Conservation (phyloP, 2,329 filamentous ascomycete genomes). For the Aspergillus fumigatus region DNA sequence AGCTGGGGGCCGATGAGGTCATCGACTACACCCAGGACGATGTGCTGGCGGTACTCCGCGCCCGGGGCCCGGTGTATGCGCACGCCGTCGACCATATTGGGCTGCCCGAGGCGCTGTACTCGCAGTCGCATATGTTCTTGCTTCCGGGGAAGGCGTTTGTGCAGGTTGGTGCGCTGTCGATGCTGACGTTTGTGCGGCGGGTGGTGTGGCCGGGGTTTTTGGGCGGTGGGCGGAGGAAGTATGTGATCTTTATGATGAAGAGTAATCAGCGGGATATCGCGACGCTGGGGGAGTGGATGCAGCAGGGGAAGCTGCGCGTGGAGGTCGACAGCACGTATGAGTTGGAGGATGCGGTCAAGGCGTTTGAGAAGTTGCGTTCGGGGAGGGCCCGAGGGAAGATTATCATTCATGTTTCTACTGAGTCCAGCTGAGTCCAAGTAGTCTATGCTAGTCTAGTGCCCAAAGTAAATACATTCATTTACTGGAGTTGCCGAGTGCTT, state of each 20-base stretch:
- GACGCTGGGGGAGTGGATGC: slow-evolving; percentile 52
- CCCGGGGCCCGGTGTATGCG: slow-evolving; percentile 47
- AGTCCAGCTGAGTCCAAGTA: not conserved
- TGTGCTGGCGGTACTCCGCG: slow-evolving; percentile 44
- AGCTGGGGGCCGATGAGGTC: slow-evolving; percentile 60
- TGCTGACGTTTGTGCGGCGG: slow-evolving; percentile 31
- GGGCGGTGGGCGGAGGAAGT: slow-evolving; percentile 46
- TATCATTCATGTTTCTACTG: slow-evolving; percentile 39
- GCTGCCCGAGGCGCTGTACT: slow-evolving; percentile 48
- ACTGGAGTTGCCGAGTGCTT: not conserved
- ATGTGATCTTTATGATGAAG: slow-evolving; percentile 31
- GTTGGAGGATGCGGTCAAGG: slow-evolving; percentile 54
- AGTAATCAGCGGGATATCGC: slow-evolving; percentile 43
- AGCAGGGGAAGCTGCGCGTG: slow-evolving; percentile 54
- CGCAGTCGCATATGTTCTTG: slow-evolving; percentile 49
- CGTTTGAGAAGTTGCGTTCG: slow-evolving; percentile 55
- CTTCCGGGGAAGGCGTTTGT: slow-evolving; percentile 48
- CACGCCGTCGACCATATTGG: slow-evolving; percentile 58
- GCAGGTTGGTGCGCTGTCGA: slow-evolving; percentile 45
- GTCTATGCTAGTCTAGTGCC: not conserved
- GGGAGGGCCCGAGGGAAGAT: slow-evolving; percentile 57
- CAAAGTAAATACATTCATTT: not conserved
- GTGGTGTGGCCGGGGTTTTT: slow-evolving; percentile 44
- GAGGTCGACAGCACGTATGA: slow-evolving; percentile 54
- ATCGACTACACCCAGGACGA: slow-evolving; percentile 55